Percentiles rank a stretch among this genome's conserved stretches.
Conservation (phyloP, 495 filamentous ascomycete genomes). For the Gamarada debralockiae region DNA sequence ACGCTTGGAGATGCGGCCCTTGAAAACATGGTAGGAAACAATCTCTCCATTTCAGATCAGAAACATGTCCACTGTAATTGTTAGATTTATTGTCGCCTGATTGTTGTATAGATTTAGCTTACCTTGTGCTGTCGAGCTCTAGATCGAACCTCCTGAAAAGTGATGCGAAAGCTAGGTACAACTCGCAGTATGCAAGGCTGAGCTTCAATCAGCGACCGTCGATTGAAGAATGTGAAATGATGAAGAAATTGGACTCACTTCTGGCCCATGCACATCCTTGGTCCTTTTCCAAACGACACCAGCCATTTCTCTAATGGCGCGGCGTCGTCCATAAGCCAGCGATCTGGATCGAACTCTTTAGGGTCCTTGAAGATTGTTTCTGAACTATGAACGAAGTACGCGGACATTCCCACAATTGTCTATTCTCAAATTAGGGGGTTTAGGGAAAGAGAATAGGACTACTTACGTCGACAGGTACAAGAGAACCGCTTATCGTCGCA, state of each 20-base stretch:
- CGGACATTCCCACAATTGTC: slow-evolving; percentile 6
- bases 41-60: slow-evolving; percentile 16
- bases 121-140: slow-evolving; percentile 14
- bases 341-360: slow-evolving; percentile 5
- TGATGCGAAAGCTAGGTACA: slow-evolving; percentile 9
- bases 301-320: slow-evolving; percentile 4
- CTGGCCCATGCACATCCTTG: slow-evolving; percentile 4
- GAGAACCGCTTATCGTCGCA: slow-evolving; percentile 2
- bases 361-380: slow-evolving; percentile 8
- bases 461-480: not conserved
- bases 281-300: slow-evolving; percentile 6
- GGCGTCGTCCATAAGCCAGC: slow-evolving; percentile 1
- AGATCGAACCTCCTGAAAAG: slow-evolving; percentile 14
- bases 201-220: not conserved
- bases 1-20: slow-evolving; percentile 12
- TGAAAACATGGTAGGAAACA: slow-evolving; percentile 11
- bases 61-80: not conserved
- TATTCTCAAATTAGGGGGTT: not conserved
- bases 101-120: not conserved
- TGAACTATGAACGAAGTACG: not conserved
- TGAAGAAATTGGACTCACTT: slow-evolving; percentile 3
- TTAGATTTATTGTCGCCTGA: not conserved
- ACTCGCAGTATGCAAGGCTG: slow-evolving; percentile 10
- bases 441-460: not conserved
- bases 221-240: too few relatives aligned